A percentile compares a stretch with the other conserved stretches of the same genome.
Evolutionary conservation across 78 protist genomes (phyloP).

Genomic region (Cyanophora paradoxa): DNA sequence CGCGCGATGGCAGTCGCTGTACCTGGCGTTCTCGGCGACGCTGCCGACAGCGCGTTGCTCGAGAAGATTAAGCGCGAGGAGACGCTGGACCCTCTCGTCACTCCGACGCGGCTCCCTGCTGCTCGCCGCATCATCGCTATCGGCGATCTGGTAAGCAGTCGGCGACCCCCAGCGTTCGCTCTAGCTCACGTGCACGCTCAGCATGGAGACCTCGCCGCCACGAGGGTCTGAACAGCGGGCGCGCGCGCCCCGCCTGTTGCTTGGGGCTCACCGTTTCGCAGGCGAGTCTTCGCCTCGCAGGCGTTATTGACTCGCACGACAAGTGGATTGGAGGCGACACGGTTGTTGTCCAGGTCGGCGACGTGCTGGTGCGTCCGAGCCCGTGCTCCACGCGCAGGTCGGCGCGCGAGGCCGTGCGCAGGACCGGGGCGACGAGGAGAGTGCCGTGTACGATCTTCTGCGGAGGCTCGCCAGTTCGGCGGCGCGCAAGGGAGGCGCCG

Average conservation of each 20-base stretch:
- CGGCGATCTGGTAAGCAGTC: too few species aligned
- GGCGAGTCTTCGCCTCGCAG: not conserved
- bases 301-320: not conserved
- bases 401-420: not conserved
- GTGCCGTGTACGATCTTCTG: not conserved
- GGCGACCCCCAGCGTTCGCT: too few species aligned
- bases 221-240: not conserved
- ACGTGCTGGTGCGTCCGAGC: too few species aligned
- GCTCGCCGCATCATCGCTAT: not conserved
- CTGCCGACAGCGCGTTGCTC: too few species aligned
- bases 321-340: not conserved
- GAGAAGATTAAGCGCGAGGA: too few species aligned
- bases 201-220: not conserved
- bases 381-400: not conserved
- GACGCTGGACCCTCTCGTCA: too few species aligned
- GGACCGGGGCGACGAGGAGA: conserved; percentile 14
- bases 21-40: too few species aligned
- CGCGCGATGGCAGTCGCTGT: too few species aligned
- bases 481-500: not conserved
- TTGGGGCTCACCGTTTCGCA: too few species aligned
- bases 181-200: not conserved
- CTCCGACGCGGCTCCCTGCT: not conserved
- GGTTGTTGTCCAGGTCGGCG: too few species aligned
- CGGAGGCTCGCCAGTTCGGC: not conserved
- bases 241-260: not conserved